Evolutionary conservation across 2,329 filamentous ascomycete genomes (phyloP).

Genomic region (Fusarium bulbicola): DNA sequence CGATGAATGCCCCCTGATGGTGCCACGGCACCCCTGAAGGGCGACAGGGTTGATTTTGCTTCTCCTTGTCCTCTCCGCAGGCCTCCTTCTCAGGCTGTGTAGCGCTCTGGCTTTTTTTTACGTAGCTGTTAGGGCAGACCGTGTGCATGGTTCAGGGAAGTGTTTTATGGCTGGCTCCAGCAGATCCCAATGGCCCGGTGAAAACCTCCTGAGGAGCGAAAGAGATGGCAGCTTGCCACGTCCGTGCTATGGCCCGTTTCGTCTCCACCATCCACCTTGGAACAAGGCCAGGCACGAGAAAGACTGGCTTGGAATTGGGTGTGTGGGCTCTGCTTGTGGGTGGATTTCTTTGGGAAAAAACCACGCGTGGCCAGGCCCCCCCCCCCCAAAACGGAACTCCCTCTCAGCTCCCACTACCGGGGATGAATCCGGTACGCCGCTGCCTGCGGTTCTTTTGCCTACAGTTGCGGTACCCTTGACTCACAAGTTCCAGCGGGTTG

Average conservation of each 20-base stretch:
- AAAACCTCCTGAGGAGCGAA: conserved; percentile 1
- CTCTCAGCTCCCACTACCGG: conserved; percentile 23
- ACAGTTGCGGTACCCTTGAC: conserved; percentile 13
- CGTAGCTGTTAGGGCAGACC: conserved; percentile 24
- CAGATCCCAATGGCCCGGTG: conserved; percentile 34
- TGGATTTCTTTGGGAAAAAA: conserved; percentile 30
- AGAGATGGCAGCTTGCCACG: conserved; percentile 38
- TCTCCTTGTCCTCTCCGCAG: conserved; percentile 11
- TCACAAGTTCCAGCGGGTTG: conserved; percentile 5
- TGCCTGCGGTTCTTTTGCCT: conserved; percentile 16
- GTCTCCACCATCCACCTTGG: conserved; percentile 18
- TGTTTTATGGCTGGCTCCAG: conserved; percentile 27
- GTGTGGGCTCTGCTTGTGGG: background rate
- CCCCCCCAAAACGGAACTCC: conserved; percentile 19
- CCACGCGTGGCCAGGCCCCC: conserved; percentile 32
- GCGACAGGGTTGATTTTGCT: conserved; percentile 19
- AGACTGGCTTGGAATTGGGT: conserved; percentile 3
- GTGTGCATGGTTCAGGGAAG: conserved; percentile 27
- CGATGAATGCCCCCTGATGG: conserved; percentile 25
- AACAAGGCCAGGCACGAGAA: conserved; percentile 25
- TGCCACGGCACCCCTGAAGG: conserved; percentile 34
- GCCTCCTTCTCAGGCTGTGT: conserved; percentile 17
- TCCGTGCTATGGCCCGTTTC: conserved; percentile 32
- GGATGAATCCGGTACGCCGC: conserved; percentile 33
- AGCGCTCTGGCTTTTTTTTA: conserved; percentile 14